A percentile compares a stretch with the other conserved stretches of the same genome.
phyloP scores from a whole-genome alignment of 352 stramenopile genomes.

The Globisporangium camurandrum region DNA sequence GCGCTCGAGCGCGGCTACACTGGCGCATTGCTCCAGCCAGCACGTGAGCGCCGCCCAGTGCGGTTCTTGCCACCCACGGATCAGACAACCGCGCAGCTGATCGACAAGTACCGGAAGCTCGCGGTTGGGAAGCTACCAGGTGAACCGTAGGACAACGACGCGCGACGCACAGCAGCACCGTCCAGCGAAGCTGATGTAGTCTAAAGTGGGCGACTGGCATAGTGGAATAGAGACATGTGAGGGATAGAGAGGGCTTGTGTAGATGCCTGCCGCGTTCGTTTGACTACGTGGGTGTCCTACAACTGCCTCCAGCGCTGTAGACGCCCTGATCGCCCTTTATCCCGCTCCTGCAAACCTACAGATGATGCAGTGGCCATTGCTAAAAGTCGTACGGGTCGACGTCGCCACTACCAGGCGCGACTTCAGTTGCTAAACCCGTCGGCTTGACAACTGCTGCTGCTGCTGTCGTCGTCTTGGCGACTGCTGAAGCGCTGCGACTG shows the following conservation, averaged over 20 bases:
- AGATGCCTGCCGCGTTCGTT: too few species aligned
- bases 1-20: constrained; percentile 33
- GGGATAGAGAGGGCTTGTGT: too few species aligned
- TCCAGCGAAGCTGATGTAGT: too few species aligned
- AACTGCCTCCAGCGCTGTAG: too few species aligned
- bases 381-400: constrained; percentile 14
- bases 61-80: constrained; percentile 46
- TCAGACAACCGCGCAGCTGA: constrained; percentile 56
- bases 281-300: too few species aligned
- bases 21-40: constrained; percentile 48
- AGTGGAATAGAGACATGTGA: too few species aligned
- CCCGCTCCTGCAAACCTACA: too few species aligned
- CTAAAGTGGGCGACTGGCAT: too few species aligned
- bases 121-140: constrained; percentile 52
- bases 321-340: too few species aligned
- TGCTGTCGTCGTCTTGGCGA: neutral
- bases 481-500: neutral
- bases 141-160: too few species aligned
- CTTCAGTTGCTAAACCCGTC: neutral
- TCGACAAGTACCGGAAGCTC: constrained; percentile 81
- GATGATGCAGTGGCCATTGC: too few species aligned
- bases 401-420: neutral
- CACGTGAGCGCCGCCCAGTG: constrained; percentile 32
- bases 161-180: too few species aligned
- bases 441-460: neutral